phyloP scores from a whole-genome alignment of 2,329 filamentous ascomycete species.

The Penicillium sp. region DNA sequence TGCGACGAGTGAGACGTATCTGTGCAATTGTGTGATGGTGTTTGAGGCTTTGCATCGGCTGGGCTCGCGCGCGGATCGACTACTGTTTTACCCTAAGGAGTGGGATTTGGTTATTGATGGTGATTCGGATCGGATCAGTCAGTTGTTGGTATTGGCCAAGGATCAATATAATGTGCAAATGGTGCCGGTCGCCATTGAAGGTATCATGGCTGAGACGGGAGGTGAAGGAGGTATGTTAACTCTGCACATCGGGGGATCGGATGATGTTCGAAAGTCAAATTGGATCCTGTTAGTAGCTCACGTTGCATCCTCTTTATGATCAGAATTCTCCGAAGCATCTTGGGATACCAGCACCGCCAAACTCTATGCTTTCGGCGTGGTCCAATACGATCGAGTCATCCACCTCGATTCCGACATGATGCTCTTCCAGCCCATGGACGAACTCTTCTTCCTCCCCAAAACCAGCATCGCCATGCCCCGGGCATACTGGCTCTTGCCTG shows the following conservation, averaged over 20 bases:
- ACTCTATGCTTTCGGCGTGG: constrained; percentile 71
- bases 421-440: constrained; percentile 69
- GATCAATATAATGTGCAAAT: constrained; percentile 58
- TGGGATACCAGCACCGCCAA: constrained; percentile 73
- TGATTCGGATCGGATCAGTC: constrained; percentile 45
- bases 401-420: constrained; percentile 69
- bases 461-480: constrained; percentile 70
- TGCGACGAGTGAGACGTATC: constrained; percentile 49
- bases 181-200: constrained; percentile 53
- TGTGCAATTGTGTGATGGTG: constrained; percentile 52
- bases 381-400: constrained; percentile 65
- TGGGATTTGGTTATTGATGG: constrained; percentile 45
- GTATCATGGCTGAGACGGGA: constrained; percentile 32
- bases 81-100: constrained; percentile 50
- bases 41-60: constrained; percentile 49
- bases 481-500: constrained; percentile 71
- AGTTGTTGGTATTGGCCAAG: constrained; percentile 56
- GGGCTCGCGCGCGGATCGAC: constrained; percentile 48
- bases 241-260: no score
- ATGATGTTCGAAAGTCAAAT: not conserved
- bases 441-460: constrained; percentile 70
- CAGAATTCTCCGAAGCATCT: constrained; percentile 48
- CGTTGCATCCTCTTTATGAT: not conserved
- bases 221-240: constrained; percentile 29
- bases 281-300: not conserved